Base-by-base conservation (phyloP, 805 yeast species). In the Kregervanrija fluxuum region DNA sequence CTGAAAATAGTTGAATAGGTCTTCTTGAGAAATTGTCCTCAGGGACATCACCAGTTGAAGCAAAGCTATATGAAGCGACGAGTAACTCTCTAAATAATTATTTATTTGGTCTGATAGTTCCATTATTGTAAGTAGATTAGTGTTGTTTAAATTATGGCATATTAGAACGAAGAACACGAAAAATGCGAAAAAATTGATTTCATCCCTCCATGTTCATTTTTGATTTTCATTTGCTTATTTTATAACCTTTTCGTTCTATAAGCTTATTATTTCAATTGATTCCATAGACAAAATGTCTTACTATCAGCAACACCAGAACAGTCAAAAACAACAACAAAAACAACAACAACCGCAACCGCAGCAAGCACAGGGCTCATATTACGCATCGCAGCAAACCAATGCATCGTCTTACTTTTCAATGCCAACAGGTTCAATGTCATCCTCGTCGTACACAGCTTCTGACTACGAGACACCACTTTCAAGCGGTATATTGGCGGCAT, bases 401-500 rank as follows among this genome's bases (percentile, higher is more conserved):
- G 16, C 35, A 30, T 30, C 17, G 31, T 12, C 35, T 9, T 38
- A 42, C 5, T 44, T 44, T 17, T 28, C 41, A 11, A 30, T 43
- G 41, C 49, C 49, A 5, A 35, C 45, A 30, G 47, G 50, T 3
- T 37, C 45, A 30, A 44, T 44, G 50, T 41, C 43, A 12, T 6
- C 35, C 17, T 13, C 44, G 3, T 15, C 36, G 9, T 8, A 12
- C 11, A 37, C 16, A 14, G 38, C 8, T 11, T 32, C 32, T 5
- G 47, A 30, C 13, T 40, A 37, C 9, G 45, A 44, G 12, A 34
- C 43, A 13, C 45, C 49, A 33, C 38, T 50, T 8, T 31, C 49
- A 12, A 41, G 79, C 0, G 99, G 99, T 1, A 59, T 89, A 39
- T 63, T 95, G 5, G 95, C 96, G 4, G 99, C 98, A 0, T 82